Evolutionary conservation across 805 yeast species (phyloP), one percentile per base, ranked within the genome.

Genomic region (Ogataea paradorogensis): DNA sequence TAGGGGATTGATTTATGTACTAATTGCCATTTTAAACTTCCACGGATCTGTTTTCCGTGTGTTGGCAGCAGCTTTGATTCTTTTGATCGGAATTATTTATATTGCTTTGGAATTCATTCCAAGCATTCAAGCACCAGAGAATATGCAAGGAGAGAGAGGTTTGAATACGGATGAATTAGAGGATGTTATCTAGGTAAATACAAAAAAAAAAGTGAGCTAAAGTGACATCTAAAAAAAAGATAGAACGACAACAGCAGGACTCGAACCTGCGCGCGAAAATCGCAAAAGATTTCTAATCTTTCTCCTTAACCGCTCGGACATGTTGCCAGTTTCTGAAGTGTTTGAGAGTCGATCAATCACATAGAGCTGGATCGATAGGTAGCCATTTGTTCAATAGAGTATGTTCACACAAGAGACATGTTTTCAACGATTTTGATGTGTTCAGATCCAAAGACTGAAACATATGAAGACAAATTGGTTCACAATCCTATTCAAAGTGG

Each of bases 71-170:
- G 47, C 82, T 8, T 35, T 84, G 10, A 66, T 85, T n/a, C 71
- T 77, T 27, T 28, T 77, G 2, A 61, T 79, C 16, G 96, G 95
- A 21, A 56, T 77, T 15, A 74, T 63, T 3, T 87, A 70, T 61
- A 57, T 73, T 34, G 76, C 64, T 1, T 70, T 87, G 53, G 93
- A 87, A 61, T 82, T 83, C 35, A 62, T 84, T 20, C 88, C 90
- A 14, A 75, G 84, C 45, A 68, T 86, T 29, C 81, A 84, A 38
- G 83, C 89, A 21, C 96, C 96, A 14, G 84, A 76, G 42, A 86
- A 83, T 63, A 86, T 88, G 85, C 84, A 74, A 53, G 65, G 72
- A 27, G 80, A 69, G 30, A 69, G 70, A 26, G 66, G 66, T 3
- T 46, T 62, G 13, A 45, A 59, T 13, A 48, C 61, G 18, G 65